These are phyloP conservation scores for Bocquillonia castaneifolia DNA, from an alignment of 441 rosid species.

Conservation along the genomic window DNA sequence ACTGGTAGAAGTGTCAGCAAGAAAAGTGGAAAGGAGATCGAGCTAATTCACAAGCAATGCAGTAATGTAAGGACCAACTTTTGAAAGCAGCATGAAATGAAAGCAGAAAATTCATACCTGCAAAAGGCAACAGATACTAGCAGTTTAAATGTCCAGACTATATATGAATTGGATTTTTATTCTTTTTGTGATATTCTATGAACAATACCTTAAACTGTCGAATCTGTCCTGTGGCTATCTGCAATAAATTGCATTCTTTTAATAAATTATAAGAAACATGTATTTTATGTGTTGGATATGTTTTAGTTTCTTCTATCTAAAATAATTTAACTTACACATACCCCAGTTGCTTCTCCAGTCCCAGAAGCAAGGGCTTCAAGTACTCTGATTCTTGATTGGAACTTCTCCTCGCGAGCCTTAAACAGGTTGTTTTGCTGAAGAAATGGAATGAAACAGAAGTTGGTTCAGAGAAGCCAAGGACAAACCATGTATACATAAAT, in stretches of 20 bases:
- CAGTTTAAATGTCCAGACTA: background rate
- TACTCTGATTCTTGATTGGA: constrained; percentile 66
- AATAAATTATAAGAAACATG: constrained; percentile 10
- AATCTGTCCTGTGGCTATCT: constrained; percentile 47
- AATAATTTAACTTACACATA: constrained; percentile 26
- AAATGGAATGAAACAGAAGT: constrained; percentile 18
- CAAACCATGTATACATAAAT: constrained; percentile 7
- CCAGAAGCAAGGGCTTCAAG: constrained; percentile 88
- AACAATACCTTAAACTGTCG: constrained; percentile 49
- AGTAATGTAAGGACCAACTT: background rate
- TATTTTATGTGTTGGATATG: background rate
- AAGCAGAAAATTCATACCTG: background rate
- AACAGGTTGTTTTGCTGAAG: constrained; percentile 74
- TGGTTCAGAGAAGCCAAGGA: constrained; percentile 6
- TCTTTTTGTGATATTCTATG: background rate
- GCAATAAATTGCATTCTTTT: constrained; percentile 19
- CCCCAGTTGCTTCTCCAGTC: constrained; percentile 57
- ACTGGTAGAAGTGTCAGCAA: background rate
- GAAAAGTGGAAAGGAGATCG: background rate
- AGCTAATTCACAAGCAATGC: background rate
- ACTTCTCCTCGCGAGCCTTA: constrained; percentile 86
- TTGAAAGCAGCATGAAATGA: background rate
- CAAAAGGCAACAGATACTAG: constrained; percentile 6
- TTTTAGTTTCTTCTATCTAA: background rate
- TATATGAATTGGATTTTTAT: background rate